A percentile compares a stretch with the other conserved stretches of the same genome.
phyloP scores from a whole-genome alignment of 2,329 filamentous ascomycete species.

The Cladosporium sp. region DNA sequence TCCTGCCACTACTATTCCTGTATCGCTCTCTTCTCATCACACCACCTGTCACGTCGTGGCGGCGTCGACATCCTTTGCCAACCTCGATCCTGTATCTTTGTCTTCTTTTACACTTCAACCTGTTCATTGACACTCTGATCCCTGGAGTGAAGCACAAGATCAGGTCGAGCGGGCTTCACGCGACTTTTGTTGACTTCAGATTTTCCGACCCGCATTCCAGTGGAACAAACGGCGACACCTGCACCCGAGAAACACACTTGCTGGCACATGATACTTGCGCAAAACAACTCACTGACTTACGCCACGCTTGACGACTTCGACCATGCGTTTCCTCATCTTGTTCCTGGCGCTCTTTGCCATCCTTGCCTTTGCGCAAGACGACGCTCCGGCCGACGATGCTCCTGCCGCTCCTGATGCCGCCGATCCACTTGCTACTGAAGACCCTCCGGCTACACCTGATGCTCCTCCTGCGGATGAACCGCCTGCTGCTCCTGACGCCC shows the following conservation, averaged over 20 bases:
- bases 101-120: background rate
- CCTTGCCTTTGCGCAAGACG: conserved; percentile 7
- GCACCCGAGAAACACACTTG: too few relatives aligned
- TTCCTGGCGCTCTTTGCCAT: conserved; percentile 1
- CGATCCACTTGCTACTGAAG: background rate
- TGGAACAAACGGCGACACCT: background rate
- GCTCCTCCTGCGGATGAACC: background rate
- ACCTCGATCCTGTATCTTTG: background rate
- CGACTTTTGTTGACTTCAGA: conserved; percentile 9
- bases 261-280: too few relatives aligned
- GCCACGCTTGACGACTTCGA: background rate
- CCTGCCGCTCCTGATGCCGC: background rate
- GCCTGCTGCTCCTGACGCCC: too few relatives aligned
- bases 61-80: background rate
- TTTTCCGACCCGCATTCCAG: conserved; percentile 7
- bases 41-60: background rate
- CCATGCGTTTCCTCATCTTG: conserved; percentile 12
- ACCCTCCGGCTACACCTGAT: background rate
- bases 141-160: background rate
- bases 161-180: background rate
- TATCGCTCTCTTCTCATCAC: background rate
- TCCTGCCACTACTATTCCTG: background rate
- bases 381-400: background rate
- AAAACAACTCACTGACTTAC: too few relatives aligned
- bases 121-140: background rate